Evolutionary conservation across 176 grass and related monocot species (phyloP).

Genomic region (Oryza glumipatula): DNA sequence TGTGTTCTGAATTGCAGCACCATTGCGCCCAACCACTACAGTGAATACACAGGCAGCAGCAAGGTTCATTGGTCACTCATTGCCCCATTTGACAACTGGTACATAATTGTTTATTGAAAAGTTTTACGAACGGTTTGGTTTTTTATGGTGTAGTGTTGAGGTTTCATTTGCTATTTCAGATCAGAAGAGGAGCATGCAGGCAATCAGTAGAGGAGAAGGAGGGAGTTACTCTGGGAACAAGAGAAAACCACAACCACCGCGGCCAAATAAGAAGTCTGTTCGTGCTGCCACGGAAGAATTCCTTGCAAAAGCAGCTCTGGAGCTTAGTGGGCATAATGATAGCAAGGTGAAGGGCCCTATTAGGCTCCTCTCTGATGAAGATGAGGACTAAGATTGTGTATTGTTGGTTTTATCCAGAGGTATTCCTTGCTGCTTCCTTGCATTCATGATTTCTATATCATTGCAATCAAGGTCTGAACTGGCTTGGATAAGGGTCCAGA

Average conservation of each 20-base stretch:
- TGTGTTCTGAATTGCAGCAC: constrained; percentile 63
- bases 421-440: constrained; percentile 32
- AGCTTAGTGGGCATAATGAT: constrained; percentile 59
- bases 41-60: constrained; percentile 83
- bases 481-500: no score
- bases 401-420: constrained; percentile 35
- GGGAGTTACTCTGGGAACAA: constrained; percentile 64
- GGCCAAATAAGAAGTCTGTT: constrained; percentile 57
- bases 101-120: constrained; percentile 18
- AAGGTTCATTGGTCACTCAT: constrained; percentile 76
- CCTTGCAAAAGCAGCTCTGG: constrained; percentile 79
- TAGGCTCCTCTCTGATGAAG: constrained; percentile 58
- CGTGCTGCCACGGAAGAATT: constrained; percentile 84
- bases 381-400: constrained; percentile 56
- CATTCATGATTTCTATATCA: not conserved
- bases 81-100: constrained; percentile 82
- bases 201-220: constrained; percentile 72
- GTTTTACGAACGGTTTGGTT: not conserved
- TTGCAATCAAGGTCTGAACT: constrained; percentile 4
- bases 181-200: constrained; percentile 71
- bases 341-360: constrained; percentile 72
- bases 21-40: constrained; percentile 68
- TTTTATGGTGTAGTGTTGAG: constrained; percentile 25
- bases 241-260: constrained; percentile 58
- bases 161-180: constrained; percentile 60